phyloP scores from a whole-genome alignment of 495 filamentous ascomycete genomes.

The Trichocladium uniseriatum region DNA sequence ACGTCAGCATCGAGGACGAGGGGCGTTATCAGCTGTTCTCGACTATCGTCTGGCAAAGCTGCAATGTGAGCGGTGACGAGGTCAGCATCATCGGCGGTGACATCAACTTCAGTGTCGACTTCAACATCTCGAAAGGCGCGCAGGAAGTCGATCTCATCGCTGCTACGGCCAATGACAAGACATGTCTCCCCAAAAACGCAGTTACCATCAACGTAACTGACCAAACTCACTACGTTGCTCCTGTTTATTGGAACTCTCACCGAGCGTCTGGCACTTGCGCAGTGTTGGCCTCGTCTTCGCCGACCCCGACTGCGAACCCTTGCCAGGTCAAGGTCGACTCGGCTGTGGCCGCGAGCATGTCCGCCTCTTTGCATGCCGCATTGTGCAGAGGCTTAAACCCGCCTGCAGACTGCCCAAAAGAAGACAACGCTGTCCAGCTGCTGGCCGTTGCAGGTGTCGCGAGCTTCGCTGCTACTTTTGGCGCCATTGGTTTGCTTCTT shows the following conservation, averaged over 20 bases:
- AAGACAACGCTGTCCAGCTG: neutral
- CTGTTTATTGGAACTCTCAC: too few relatives aligned
- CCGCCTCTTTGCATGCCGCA: neutral
- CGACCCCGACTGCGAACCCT: neutral
- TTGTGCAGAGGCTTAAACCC: neutral
- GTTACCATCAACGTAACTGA: too few relatives aligned
- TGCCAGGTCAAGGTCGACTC: slow-evolving; percentile 6
- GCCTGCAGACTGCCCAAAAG: neutral
- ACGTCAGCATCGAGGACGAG: slow-evolving; percentile 5
- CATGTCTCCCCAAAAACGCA: too few relatives aligned
- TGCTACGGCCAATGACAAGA: too few relatives aligned
- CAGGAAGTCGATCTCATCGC: too few relatives aligned
- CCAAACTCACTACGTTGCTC: too few relatives aligned
- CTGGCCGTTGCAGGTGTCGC: neutral
- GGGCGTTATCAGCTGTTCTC: slow-evolving; percentile 15
- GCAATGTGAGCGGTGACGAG: neutral
- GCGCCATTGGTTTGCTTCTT: neutral
- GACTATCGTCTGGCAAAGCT: slow-evolving; percentile 12
- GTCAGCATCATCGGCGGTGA: neutral
- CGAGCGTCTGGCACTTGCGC: too few relatives aligned
- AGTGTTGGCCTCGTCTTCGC: too few relatives aligned
- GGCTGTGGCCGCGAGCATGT: slow-evolving; percentile 8
- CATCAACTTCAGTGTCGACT: neutral
- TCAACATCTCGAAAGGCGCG: slow-evolving; percentile 21
- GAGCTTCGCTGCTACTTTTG: neutral